A percentile compares a stretch with the other conserved stretches of the same genome.
phyloP scores from a whole-genome alignment of 1,139 yeast species.

The Lodderomyces parapsilosis region DNA sequence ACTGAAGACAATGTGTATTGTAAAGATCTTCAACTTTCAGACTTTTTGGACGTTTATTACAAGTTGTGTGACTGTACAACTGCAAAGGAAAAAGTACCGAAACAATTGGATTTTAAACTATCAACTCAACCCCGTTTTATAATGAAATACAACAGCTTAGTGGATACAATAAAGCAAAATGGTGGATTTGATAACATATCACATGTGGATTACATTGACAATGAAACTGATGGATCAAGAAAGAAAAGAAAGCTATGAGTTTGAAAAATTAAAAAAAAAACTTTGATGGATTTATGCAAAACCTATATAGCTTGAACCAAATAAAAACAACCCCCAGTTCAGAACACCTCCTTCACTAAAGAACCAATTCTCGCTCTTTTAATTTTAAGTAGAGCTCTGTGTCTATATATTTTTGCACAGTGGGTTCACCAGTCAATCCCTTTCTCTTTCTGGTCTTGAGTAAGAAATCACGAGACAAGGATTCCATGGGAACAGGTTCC shows the following conservation, averaged over 20 bases:
- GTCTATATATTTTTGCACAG: conserved; percentile 68
- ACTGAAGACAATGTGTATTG: conserved; percentile 43
- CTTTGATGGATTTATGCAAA: conserved; percentile 3
- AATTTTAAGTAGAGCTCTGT: conserved; percentile 54
- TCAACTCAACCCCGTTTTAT: conserved; percentile 32
- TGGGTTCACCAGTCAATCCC: conserved; percentile 80
- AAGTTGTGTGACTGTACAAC: conserved; percentile 23
- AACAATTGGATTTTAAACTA: conserved; percentile 24
- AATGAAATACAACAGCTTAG: conserved; percentile 27
- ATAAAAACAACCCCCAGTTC: background rate
- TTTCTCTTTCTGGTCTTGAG: conserved; percentile 86
- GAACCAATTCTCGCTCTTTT: conserved; percentile 41
- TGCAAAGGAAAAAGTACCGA: conserved; percentile 18
- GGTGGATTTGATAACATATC: conserved; percentile 20
- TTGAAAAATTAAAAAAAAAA: no score
- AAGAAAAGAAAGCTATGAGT: conserved; percentile 8
- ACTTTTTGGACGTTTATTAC: conserved; percentile 31
- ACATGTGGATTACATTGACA: conserved; percentile 6
- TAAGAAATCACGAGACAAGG: conserved; percentile 85
- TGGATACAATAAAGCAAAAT: conserved; percentile 22
- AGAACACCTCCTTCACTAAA: conserved; percentile 2
- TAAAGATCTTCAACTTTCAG: conserved; percentile 28
- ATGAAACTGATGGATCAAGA: conserved; percentile 6
- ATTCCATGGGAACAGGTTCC: conserved; percentile 67
- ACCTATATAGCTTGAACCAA: background rate